Evolutionary conservation across 352 stramenopile species (phyloP), one percentile per base, ranked within the genome.

Genomic region (Aphanomyces invadans): DNA sequence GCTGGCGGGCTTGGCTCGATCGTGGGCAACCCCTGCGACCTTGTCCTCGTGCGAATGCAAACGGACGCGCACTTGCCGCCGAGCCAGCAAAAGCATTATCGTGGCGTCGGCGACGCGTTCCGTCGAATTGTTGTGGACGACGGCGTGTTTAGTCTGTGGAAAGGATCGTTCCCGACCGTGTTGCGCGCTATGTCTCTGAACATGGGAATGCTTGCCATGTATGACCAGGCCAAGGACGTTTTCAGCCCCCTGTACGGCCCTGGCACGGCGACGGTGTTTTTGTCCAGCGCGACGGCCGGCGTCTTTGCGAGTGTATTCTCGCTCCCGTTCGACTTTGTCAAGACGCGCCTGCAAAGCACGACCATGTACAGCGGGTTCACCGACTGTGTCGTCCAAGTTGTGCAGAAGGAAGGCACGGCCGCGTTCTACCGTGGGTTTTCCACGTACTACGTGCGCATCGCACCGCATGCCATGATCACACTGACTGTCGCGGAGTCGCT

Each of bases 11-110:
- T 57, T n/a, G 49, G 49, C 23, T 57, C 49, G 5, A 57, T 57
- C 70, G 78, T 81, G 5, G 83, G 85, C 0, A 81, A 90, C n/a
- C 87, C 87, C 12, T 92, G 92, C 57, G 87, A 95, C 57, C 81
- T 90, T 44, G 75, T 93, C 36, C 92, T 94, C 66, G 80, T 90
- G 61, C 79, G 85, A 4, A 73, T 92, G 62, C 83, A 92, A 76
- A 95, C 85, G 12, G 79, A 92, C 23, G 49, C 49, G 29, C 49
- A 57, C 12, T 32, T 57, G 49, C 49, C 49, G 7, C 7, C 2
- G 68, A 72, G 72, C n/a, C 71, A 74, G 9, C 75, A 73, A 9
- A 79, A 81, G 65, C 73, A 71, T 10, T 92, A 92, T 72, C 72
- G 72, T 45, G 76, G 78, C 54, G 77, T 90, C 44, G 56, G 73